A percentile compares a stretch with the other conserved stretches of the same genome.
Evolutionary conservation across 768 basidiomycete genomes (phyloP).

Genomic region (Dioszegia aurantiaca): DNA sequence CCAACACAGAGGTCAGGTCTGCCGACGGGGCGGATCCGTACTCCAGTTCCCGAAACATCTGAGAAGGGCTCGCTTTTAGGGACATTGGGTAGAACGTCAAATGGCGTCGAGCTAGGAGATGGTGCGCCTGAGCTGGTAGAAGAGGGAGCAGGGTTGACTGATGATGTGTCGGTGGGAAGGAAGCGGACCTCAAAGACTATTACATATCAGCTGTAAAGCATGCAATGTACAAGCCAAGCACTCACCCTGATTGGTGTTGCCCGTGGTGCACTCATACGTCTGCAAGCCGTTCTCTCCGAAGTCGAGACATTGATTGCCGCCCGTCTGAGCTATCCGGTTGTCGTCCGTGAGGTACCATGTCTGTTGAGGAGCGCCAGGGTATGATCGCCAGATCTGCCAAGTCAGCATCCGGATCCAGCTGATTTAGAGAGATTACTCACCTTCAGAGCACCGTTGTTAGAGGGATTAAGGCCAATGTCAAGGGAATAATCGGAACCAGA

Average conservation of each 20-base stretch:
- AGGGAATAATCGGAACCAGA: conserved; percentile 22
- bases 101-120: background rate
- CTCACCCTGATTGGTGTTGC: conserved; percentile 49
- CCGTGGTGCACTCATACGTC: conserved; percentile 47
- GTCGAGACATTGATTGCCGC: conserved; percentile 48
- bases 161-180: background rate
- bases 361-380: conserved; percentile 33
- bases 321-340: conserved; percentile 48
- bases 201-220: no score
- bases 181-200: no score
- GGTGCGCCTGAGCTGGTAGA: background rate
- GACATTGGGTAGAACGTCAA: conserved; percentile 1
- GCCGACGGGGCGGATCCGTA: conserved; percentile 15
- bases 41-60: conserved; percentile 2
- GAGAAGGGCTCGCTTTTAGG: background rate
- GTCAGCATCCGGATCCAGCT: no score
- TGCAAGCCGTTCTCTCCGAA: conserved; percentile 36
- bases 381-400: conserved; percentile 21
- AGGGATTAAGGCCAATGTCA: conserved; percentile 24
- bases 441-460: conserved; percentile 28
- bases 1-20: background rate
- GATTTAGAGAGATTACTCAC: conserved; percentile 6
- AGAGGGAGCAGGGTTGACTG: conserved; percentile 1
- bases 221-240: no score
- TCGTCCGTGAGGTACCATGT: conserved; percentile 45